Conservation (phyloP, 2,329 filamentous ascomycete species). For the Microdochium bolleyi region DNA sequence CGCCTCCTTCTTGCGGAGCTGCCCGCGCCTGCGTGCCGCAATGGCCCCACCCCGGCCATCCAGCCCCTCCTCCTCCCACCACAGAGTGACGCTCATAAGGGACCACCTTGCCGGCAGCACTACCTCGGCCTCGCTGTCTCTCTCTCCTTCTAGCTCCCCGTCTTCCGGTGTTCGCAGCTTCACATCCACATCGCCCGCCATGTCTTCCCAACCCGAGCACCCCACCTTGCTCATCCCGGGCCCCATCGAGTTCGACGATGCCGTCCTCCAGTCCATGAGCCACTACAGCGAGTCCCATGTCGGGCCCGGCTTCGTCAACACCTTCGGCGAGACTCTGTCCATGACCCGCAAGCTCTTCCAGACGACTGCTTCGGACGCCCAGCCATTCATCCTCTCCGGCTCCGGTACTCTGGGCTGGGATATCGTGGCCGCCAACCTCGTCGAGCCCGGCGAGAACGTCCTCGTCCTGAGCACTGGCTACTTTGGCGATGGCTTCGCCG, state of each 20-base stretch:
- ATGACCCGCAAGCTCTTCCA: slow-evolving; percentile 93
- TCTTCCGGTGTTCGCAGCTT: slow-evolving; percentile 17
- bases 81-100: not conserved
- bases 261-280: slow-evolving; percentile 87
- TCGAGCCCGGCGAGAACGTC: slow-evolving; percentile 82
- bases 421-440: slow-evolving; percentile 85
- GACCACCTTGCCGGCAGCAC: slow-evolving; percentile 8
- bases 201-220: slow-evolving; percentile 56
- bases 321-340: slow-evolving; percentile 82
- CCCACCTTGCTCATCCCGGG: slow-evolving; percentile 87
- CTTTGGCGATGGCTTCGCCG: slow-evolving; percentile 90
- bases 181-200: slow-evolving; percentile 25
- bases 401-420: slow-evolving; percentile 97
- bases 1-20: not conserved
- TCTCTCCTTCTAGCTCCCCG: slow-evolving; percentile 16
- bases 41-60: not conserved
- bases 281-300: slow-evolving; percentile 97
- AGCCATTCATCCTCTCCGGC: slow-evolving; percentile 89
- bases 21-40: not conserved
- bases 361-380: slow-evolving; percentile 70
- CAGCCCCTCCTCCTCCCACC: not conserved
- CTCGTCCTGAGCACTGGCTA: slow-evolving; percentile 94
- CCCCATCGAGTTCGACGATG: slow-evolving; percentile 98
- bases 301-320: slow-evolving; percentile 77
- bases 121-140: slow-evolving; percentile 7